Percentiles rank a stretch among this genome's conserved stretches.
Conservation (phyloP, 495 filamentous ascomycete species). For the Penicillium atrosanguineum region DNA sequence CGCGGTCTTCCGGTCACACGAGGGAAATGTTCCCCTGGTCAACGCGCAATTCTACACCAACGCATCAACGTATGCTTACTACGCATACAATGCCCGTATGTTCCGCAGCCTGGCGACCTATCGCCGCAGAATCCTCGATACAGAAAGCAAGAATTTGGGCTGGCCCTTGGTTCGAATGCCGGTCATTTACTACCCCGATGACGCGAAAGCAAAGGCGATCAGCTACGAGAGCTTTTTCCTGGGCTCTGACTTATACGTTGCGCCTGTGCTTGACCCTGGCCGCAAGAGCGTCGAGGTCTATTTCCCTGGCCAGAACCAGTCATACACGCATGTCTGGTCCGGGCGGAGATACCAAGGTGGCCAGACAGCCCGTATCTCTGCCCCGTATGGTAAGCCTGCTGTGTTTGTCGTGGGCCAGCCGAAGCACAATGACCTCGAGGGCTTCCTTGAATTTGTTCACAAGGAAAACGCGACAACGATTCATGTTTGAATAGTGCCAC, state of each 20-base stretch:
- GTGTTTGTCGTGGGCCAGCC: slow-evolving; percentile 22
- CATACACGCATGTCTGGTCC: slow-evolving; percentile 23
- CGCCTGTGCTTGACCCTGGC: slow-evolving; percentile 22
- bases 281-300: slow-evolving; percentile 20
- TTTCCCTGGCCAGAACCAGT: slow-evolving; percentile 17
- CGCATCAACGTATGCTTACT: slow-evolving; percentile 17
- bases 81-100: slow-evolving; percentile 26
- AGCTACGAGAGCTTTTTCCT: slow-evolving; percentile 29
- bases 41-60: slow-evolving; percentile 28
- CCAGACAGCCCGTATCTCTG: slow-evolving; percentile 9
- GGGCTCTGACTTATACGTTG: slow-evolving; percentile 23
- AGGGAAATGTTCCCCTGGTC: slow-evolving; percentile 22
- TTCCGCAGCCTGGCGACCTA: slow-evolving; percentile 21
- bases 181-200: slow-evolving; percentile 23
- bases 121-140: slow-evolving; percentile 22
- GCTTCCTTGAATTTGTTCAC: slow-evolving; percentile 20
- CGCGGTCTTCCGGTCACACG: slow-evolving; percentile 24
- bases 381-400: slow-evolving; percentile 25
- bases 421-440: slow-evolving; percentile 16
- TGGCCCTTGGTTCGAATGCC: slow-evolving; percentile 28
- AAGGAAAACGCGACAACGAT: slow-evolving; percentile 21
- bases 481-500: slow-evolving; percentile 3
- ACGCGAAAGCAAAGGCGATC: slow-evolving; percentile 17
- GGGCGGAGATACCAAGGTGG: slow-evolving; percentile 19
- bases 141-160: slow-evolving; percentile 20